Percentiles rank a stretch among this genome's conserved stretches.
phyloP scores from a whole-genome alignment of 2,329 filamentous ascomycete genomes.

The Cordyceps tenuipes region DNA sequence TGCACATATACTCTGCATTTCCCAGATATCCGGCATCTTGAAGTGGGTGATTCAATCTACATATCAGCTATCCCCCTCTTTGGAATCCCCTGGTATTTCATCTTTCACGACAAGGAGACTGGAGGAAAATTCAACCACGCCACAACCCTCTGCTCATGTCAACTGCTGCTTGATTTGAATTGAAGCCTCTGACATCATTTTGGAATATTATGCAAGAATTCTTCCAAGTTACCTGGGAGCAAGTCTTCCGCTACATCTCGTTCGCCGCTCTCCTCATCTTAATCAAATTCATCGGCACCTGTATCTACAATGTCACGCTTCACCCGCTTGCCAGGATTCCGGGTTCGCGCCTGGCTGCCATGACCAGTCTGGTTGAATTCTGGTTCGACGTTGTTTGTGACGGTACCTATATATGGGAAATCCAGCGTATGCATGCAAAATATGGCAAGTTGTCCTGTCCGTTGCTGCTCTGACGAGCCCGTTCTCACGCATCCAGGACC shows the following conservation, averaged over 20 bases:
- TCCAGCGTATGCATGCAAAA: neutral
- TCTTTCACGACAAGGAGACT: no score
- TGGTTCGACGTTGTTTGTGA: neutral
- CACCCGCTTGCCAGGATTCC: neutral
- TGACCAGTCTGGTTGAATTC: neutral
- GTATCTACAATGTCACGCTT: neutral
- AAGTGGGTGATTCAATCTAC: no score
- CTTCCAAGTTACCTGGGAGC: no score
- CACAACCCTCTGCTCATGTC: no score
- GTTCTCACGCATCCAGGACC: slow-evolving; percentile 16
- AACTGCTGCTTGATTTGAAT: no score
- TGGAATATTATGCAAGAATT: no score
- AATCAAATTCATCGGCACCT: neutral
- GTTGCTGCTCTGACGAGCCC: neutral
- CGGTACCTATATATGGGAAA: neutral
- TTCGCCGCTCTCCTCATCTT: neutral
- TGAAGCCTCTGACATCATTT: no score
- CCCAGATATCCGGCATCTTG: no score
- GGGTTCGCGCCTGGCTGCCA: neutral
- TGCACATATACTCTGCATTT: no score
- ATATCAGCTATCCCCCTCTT: no score
- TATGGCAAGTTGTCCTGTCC: neutral
- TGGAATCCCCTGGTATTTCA: no score
- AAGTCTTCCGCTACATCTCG: neutral
- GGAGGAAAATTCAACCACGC: no score